phyloP scores from a whole-genome alignment of 257 asterid species.

The Leptodermis oblonga region DNA sequence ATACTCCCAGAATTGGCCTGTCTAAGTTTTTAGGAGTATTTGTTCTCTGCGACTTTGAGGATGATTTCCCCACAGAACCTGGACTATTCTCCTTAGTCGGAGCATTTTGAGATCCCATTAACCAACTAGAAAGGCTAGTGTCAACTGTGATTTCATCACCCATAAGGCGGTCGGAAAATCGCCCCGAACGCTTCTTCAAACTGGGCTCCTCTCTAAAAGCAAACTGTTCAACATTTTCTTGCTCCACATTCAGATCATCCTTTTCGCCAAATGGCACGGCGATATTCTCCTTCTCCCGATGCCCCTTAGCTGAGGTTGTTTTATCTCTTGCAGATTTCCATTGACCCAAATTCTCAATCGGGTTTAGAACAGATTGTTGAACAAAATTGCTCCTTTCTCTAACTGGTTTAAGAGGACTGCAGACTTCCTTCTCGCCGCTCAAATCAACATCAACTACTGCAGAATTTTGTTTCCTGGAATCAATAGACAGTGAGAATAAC shows the following conservation, averaged over 20 bases:
- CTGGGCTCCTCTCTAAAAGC: constrained; percentile 15
- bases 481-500: constrained; percentile 28
- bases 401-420: constrained; percentile 20
- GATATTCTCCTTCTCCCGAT: constrained; percentile 38
- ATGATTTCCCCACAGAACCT: constrained; percentile 30
- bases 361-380: constrained; percentile 23
- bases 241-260: constrained; percentile 32
- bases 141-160: constrained; percentile 35
- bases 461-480: constrained; percentile 19
- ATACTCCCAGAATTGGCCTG: constrained; percentile 35
- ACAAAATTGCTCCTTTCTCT: constrained; percentile 7
- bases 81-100: constrained; percentile 14
- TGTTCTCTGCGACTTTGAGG: constrained; percentile 38
- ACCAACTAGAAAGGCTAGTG: constrained; percentile 75
- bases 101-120: constrained; percentile 36
- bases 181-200: constrained; percentile 10
- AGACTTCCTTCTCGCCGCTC: constrained; percentile 30
- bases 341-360: constrained; percentile 19
- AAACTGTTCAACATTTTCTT: background rate
- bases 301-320: background rate
- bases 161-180: background rate
- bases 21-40: constrained; percentile 25
- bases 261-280: constrained; percentile 12
- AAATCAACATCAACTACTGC: constrained; percentile 13
- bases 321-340: constrained; percentile 15